A percentile compares a stretch with the other conserved stretches of the same genome.
Conservation (phyloP, 2,329 filamentous ascomycete species). For the Stenocarpella maydis region DNA sequence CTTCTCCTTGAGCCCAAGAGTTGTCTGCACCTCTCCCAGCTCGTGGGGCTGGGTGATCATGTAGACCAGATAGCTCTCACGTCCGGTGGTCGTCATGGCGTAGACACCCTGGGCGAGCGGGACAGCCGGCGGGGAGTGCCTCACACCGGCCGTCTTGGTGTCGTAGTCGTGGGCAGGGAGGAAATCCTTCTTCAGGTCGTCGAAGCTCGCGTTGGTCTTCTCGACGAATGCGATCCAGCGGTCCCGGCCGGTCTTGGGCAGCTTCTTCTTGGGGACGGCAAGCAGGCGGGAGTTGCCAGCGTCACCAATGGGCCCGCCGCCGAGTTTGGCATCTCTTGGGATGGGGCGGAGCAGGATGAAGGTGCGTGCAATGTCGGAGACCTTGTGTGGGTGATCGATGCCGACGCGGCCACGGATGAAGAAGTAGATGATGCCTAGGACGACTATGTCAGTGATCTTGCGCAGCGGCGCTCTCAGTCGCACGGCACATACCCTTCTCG, state of each 20-base stretch:
- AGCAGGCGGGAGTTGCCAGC: constrained; percentile 74
- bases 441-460: background rate
- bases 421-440: constrained; percentile 83
- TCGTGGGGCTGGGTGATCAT: constrained; percentile 77
- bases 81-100: constrained; percentile 75
- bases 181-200: constrained; percentile 77
- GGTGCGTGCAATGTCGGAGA: constrained; percentile 78
- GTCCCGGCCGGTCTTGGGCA: constrained; percentile 74
- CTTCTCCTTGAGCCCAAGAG: constrained; percentile 74
- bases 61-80: constrained; percentile 81
- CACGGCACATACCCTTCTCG: constrained; percentile 64
- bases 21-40: constrained; percentile 75
- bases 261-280: constrained; percentile 83
- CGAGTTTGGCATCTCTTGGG: constrained; percentile 72
- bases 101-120: constrained; percentile 89
- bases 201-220: constrained; percentile 71
- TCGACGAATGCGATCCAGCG: constrained; percentile 86
- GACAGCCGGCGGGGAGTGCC: constrained; percentile 73
- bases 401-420: constrained; percentile 83
- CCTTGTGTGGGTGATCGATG: constrained; percentile 71
- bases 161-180: constrained; percentile 72
- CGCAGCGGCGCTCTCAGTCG: background rate
- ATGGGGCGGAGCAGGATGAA: constrained; percentile 83
- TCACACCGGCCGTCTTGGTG: constrained; percentile 77
- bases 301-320: constrained; percentile 57